Evolutionary conservation across 78 protist genomes (phyloP).

Genomic region (Dictyostelium capitatum): DNA sequence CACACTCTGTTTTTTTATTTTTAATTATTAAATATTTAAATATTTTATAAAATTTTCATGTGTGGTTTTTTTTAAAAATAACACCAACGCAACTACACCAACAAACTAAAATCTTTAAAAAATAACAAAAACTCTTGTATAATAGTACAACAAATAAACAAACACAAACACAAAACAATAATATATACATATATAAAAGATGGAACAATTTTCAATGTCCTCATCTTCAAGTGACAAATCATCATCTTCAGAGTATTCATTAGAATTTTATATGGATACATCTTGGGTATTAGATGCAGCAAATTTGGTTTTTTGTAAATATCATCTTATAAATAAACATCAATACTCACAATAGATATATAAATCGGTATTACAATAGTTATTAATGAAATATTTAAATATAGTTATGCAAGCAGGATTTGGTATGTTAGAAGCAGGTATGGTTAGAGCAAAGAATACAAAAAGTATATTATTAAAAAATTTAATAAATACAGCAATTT

Average conservation of each 20-base stretch:
- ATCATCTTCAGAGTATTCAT: neutral
- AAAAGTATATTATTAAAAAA: slow-evolving; percentile 65
- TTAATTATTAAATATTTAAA: too few species aligned
- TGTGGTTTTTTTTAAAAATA: too few species aligned
- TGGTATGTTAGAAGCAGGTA: slow-evolving; percentile 81
- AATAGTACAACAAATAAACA: neutral
- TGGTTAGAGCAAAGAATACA: slow-evolving; percentile 83
- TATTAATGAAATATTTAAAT: too few species aligned
- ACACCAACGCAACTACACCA: too few species aligned
- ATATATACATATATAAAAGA: neutral
- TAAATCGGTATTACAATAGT: neutral
- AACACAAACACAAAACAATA: neutral
- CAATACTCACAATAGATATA: too few species aligned
- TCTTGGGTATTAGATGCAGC: slow-evolving; percentile 67
- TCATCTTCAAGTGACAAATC: neutral
- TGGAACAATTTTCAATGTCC: slow-evolving; percentile 12
- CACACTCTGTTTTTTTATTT: too few species aligned
- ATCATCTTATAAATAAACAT: neutral
- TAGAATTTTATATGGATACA: slow-evolving; percentile 42
- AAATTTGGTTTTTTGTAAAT: slow-evolving; percentile 75
- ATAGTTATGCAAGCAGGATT: slow-evolving; percentile 80
- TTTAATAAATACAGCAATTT: slow-evolving; percentile 55
- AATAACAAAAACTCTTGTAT: neutral
- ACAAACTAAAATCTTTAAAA: neutral
- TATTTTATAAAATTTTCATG: too few species aligned